These are phyloP conservation scores for Flueggea neowawraea DNA, from an alignment of 441 rosid genomes.

Conservation along the genomic window DNA sequence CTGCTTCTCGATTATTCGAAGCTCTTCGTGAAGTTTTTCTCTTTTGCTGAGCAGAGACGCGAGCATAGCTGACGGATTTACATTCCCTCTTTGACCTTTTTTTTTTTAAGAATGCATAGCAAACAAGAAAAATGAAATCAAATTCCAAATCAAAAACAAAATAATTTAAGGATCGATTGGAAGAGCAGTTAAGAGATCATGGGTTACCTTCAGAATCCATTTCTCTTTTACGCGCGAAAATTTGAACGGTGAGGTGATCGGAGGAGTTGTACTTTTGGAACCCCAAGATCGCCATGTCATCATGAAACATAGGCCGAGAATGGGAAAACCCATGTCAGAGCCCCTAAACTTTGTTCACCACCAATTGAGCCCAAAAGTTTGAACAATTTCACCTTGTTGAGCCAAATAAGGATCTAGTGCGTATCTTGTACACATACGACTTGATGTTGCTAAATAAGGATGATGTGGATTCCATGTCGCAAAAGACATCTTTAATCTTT, in stretches of 20 bases:
- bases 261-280: background rate
- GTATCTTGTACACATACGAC: no score
- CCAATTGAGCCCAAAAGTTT: no score
- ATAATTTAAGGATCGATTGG: background rate
- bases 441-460: no score
- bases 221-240: slow-evolving; percentile 27
- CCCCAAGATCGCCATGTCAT: slow-evolving; percentile 1
- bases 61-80: slow-evolving; percentile 72
- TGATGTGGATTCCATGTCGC: no score
- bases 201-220: slow-evolving; percentile 49
- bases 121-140: no score
- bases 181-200: background rate
- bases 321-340: no score
- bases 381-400: no score
- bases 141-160: background rate
- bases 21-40: slow-evolving; percentile 88
- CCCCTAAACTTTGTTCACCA: no score
- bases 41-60: slow-evolving; percentile 67
- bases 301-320: no score
- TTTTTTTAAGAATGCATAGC: no score
- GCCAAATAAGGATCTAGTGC: no score
- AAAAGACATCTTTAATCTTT: no score
- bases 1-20: slow-evolving; percentile 84
- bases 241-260: background rate
- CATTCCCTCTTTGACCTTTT: slow-evolving; percentile 52